Conservation (phyloP, 306 rosid genomes). For the Delonix regia region DNA sequence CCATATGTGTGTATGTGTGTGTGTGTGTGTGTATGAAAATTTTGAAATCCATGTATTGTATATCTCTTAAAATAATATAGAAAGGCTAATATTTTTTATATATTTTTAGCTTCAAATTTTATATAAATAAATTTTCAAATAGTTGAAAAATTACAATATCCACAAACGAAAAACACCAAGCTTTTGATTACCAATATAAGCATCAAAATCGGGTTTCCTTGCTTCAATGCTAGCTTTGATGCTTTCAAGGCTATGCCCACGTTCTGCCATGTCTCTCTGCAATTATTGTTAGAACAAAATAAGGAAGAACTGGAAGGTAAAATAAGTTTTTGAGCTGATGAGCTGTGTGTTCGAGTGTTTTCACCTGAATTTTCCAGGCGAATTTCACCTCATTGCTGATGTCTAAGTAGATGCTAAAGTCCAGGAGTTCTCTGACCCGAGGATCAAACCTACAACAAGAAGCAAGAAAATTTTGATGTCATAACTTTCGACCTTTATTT, state of each 20-base stretch:
- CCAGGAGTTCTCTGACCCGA: constrained; percentile 91
- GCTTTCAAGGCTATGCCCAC: constrained; percentile 99
- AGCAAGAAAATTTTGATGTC: constrained; percentile 15
- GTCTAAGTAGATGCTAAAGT: constrained; percentile 97
- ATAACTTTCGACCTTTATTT: not conserved
- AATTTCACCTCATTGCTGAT: constrained; percentile 98
- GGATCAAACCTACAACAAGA: constrained; percentile 68
- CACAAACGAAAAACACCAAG: no score
- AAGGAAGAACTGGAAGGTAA: constrained; percentile 4
- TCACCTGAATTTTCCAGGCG: constrained; percentile 99
- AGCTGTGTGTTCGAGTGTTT: not conserved
- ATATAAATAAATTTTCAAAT: no score
- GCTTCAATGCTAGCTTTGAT: constrained; percentile 99
- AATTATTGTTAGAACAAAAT: constrained; percentile 27
- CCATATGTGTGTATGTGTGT: no score
- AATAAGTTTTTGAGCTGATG: not conserved
- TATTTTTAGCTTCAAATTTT: no score
- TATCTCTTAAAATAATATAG: no score
- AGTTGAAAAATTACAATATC: no score
- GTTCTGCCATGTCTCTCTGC: constrained; percentile 99
- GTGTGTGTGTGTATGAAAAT: no score
- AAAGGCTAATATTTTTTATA: no score
- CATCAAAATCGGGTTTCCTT: constrained; percentile 95
- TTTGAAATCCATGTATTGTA: no score
- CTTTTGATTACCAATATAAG: constrained; percentile 71